Percentiles rank a stretch among this genome's conserved stretches.
These are phyloP conservation scores for Excoecaria agallocha DNA, from an alignment of 345 rosid species.

Conservation along the genomic window DNA sequence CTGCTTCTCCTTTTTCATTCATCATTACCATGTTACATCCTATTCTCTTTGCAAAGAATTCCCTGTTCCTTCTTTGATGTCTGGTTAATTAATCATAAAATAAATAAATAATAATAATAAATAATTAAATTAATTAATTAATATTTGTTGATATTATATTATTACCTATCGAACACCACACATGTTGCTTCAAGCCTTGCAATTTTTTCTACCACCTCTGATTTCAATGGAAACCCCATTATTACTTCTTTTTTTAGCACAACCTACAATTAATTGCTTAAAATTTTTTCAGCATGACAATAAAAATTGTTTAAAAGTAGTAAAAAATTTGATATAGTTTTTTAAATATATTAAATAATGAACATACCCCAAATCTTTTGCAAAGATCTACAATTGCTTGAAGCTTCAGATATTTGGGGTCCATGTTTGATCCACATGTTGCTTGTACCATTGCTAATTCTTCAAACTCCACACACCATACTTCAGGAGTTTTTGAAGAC, in stretches of 20 bases:
- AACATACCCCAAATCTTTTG: slow-evolving; percentile 35
- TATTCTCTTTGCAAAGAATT: slow-evolving; percentile 35
- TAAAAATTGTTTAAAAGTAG: no score
- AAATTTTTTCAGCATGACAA: no score
- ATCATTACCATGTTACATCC: slow-evolving; percentile 49
- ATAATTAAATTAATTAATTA: no score
- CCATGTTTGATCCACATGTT: slow-evolving; percentile 25
- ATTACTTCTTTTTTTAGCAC: slow-evolving; percentile 44
- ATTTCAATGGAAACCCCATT: slow-evolving; percentile 48
- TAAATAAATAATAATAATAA: background rate
- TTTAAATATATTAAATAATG: background rate
- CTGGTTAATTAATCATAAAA: slow-evolving; percentile 9
- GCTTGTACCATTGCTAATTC: slow-evolving; percentile 30
- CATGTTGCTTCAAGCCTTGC: slow-evolving; percentile 44
- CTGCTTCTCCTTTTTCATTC: slow-evolving; percentile 38
- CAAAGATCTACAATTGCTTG: slow-evolving; percentile 45
- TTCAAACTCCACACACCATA: slow-evolving; percentile 47
- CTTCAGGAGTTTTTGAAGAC: slow-evolving; percentile 38
- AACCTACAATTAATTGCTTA: slow-evolving; percentile 24
- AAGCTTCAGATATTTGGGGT: slow-evolving; percentile 38
- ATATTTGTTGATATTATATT: no score
- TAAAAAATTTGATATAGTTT: no score
- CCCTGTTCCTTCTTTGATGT: slow-evolving; percentile 37
- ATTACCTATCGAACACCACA: slow-evolving; percentile 50
- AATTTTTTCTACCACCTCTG: slow-evolving; percentile 35